Conservation (phyloP, 805 yeast species). For the Schwanniomyces polymorphus region DNA sequence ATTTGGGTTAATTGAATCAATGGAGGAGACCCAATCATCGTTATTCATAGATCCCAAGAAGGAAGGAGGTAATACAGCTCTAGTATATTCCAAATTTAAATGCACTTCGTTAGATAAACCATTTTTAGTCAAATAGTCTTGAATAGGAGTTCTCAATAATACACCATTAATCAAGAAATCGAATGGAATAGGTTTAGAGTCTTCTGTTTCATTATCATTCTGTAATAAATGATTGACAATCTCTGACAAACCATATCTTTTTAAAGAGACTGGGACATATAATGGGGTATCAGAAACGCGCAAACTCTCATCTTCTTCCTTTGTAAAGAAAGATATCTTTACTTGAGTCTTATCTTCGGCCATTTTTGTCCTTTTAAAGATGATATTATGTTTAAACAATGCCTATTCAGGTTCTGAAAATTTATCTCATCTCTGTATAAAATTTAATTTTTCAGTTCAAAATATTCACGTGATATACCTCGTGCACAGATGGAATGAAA, state of each 20-base stretch:
- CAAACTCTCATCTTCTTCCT: conserved; percentile 74
- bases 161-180: conserved; percentile 90
- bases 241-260: conserved; percentile 91
- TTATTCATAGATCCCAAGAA: conserved; percentile 83
- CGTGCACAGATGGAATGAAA: background rate
- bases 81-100: conserved; percentile 81
- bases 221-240: conserved; percentile 86
- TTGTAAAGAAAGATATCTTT: conserved; percentile 79
- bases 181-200: conserved; percentile 73
- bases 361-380: conserved; percentile 11
- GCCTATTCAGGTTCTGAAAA: background rate
- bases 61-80: conserved; percentile 93
- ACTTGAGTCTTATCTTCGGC: conserved; percentile 56
- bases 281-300: conserved; percentile 78
- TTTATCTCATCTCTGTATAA: conserved; percentile 7
- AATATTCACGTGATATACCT: background rate
- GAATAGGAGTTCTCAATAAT: conserved; percentile 72
- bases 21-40: conserved; percentile 93
- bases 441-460: conserved; percentile 1
- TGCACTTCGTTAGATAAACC: conserved; percentile 84
- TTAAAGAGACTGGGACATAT: conserved; percentile 81
- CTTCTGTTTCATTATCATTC: conserved; percentile 34
- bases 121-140: conserved; percentile 71
- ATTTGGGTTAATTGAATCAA: conserved; percentile 49
- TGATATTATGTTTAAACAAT: background rate